Base-by-base conservation (phyloP, 176 grass and related monocot genomes). In the Hsuehochloa calcarea region DNA sequence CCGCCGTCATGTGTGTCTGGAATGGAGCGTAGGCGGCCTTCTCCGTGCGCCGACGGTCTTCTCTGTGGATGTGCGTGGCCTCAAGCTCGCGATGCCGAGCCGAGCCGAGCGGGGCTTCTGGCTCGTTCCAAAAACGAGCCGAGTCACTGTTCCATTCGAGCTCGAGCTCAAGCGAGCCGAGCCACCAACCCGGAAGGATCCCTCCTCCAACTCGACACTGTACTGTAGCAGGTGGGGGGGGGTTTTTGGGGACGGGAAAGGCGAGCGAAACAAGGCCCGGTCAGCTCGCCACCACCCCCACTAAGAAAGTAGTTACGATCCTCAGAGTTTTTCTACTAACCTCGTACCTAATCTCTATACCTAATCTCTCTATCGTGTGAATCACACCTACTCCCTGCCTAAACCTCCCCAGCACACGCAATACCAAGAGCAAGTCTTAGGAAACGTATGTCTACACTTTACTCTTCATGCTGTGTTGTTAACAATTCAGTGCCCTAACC, bases 371-470 rank as follows among this genome's bases (percentile, higher is more conserved):
- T 51, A 14, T 11, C 38, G 40, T 22, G 16, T 8, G 77, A 41
- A 40, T 60, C 59, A 6, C 74, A 82, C 80, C 84, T 74, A 61
- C 58, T 72, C 63, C 0, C 63, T 25, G 82, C 82, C 82, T 70
- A 74, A 80, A 54, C 83, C 65, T 81, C 23, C 14, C 20, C 31
- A 0, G 41, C 62, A 40, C 88, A 86, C 84, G 84, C 79, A 50
- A 87, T 67, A 13, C 88, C 82, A 29, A 41, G 44, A 65, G 10
- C 78, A 71, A 12, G 25, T 25, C 4, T 72, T 12, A 72, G 79
- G 46, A 29, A 78, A 59, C 71, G 71, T 77, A 82, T 77, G 10
- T 75, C n/a, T 26, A 74, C 56, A 12, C 88, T 86, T 77, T 71
- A 76, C 88, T 56, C 83, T 64, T 69, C 44, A 85, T 62, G 71